Evolutionary conservation across 176 grass and related monocot genomes (phyloP).

Genomic region (Thalia dealbata): DNA sequence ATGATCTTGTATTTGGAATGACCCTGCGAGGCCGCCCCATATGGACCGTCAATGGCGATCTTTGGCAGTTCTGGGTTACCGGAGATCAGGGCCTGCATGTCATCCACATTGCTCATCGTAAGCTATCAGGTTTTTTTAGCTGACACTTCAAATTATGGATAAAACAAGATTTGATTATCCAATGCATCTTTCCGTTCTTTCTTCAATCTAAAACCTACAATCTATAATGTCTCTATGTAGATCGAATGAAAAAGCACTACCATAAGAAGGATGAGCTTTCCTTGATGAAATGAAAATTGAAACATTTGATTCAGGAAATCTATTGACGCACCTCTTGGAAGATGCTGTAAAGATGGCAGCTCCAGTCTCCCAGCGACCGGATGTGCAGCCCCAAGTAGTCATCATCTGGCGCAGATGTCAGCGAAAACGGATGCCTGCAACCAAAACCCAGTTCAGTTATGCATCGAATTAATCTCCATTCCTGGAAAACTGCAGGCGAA

Average conservation of each 20-base stretch:
- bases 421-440: conserved; percentile 61
- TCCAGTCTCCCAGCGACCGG: conserved; percentile 69
- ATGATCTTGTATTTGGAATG: conserved; percentile 37
- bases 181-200: no score
- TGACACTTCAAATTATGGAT: no score
- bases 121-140: no score
- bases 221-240: no score
- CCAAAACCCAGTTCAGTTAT: not conserved
- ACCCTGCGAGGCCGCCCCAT: conserved; percentile 44
- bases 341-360: conserved; percentile 46
- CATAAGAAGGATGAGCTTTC: no score
- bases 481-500: not conserved
- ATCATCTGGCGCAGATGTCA: conserved; percentile 66
- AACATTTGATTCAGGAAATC: not conserved
- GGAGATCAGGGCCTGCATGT: conserved; percentile 32
- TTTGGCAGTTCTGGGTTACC: conserved; percentile 29
- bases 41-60: conserved; percentile 55
- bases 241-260: no score
- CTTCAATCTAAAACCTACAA: no score
- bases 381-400: conserved; percentile 54
- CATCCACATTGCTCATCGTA: conserved; percentile 1
- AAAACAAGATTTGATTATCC: no score
- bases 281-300: no score
- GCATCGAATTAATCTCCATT: not conserved
- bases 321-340: conserved; percentile 41